A percentile compares a stretch with the other conserved stretches of the same genome.
Conservation (phyloP, 2,329 filamentous ascomycete species). For the Didymella segeticola region DNA sequence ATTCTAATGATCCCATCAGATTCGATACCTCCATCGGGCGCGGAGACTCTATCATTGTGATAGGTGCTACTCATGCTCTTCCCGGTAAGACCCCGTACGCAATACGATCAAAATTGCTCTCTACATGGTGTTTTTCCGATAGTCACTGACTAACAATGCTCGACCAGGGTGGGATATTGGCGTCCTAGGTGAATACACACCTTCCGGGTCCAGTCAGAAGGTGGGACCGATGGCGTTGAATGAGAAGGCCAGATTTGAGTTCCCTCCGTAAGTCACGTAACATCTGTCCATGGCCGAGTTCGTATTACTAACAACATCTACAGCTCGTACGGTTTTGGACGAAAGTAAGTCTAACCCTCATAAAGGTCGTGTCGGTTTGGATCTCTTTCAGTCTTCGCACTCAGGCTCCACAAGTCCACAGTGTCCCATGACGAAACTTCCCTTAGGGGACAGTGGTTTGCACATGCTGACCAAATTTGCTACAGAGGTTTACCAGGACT, state of each 20-base stretch:
- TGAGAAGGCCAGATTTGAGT: slow-evolving; percentile 86
- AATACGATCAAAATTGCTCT: not conserved
- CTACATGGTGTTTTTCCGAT: not conserved
- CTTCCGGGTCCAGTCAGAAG: slow-evolving; percentile 14
- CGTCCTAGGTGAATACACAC: slow-evolving; percentile 58
- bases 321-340: slow-evolving; percentile 49
- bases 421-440: no score
- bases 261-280: slow-evolving; percentile 68
- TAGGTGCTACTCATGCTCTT: slow-evolving; percentile 60
- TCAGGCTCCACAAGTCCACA: no score
- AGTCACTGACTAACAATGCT: not conserved
- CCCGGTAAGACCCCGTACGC: not conserved
- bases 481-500: slow-evolving; percentile 76
- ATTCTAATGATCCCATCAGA: slow-evolving; percentile 56
- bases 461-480: slow-evolving; percentile 28
- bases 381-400: no score
- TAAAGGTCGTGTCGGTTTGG: no score
- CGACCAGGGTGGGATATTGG: slow-evolving; percentile 67
- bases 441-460: not conserved
- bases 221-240: slow-evolving; percentile 77
- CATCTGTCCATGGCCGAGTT: not conserved
- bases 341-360: slow-evolving; percentile 45
- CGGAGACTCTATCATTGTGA: slow-evolving; percentile 76
- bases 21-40: slow-evolving; percentile 88
- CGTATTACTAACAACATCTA: slow-evolving; percentile 25